These are phyloP conservation scores for Plasmodium fragile DNA, from an alignment of 169 alveolate species.

Conservation along the genomic window DNA sequence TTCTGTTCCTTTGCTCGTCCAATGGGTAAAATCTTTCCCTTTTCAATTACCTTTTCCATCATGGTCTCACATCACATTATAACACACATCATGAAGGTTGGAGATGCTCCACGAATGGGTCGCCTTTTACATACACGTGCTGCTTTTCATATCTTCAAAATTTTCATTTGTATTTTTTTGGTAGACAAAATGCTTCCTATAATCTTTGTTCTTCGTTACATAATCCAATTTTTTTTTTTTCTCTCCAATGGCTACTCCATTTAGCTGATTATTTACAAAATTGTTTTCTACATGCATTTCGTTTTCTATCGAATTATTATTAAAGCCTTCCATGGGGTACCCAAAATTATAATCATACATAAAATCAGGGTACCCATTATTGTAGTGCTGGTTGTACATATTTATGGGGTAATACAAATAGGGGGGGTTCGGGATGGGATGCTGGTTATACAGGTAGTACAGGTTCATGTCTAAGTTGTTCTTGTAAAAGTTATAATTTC, in stretches of 20 bases:
- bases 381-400: constrained; percentile 11
- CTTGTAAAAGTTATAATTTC: constrained; percentile 49
- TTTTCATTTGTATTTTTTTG: constrained; percentile 12
- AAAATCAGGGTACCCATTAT: constrained; percentile 38
- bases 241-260: constrained; percentile 7
- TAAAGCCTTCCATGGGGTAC: constrained; percentile 24
- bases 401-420: constrained; percentile 42
- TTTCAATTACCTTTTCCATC: not conserved
- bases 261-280: constrained; percentile 8
- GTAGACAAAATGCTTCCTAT: constrained; percentile 27
- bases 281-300: constrained; percentile 40
- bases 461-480: constrained; percentile 54
- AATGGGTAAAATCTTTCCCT: not conserved
- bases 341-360: constrained; percentile 35
- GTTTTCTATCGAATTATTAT: not conserved
- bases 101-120: not conserved
- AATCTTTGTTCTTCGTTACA: constrained; percentile 22
- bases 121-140: constrained; percentile 26
- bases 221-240: constrained; percentile 53
- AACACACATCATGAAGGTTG: not conserved
- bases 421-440: constrained; percentile 10
- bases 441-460: constrained; percentile 48
- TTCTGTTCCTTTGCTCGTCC: not conserved
- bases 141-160: constrained; percentile 42
- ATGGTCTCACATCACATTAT: not conserved